These are phyloP conservation scores for Ustilago trichophora DNA, from an alignment of 1,284 basidiomycete genomes.

Conservation along the genomic window DNA sequence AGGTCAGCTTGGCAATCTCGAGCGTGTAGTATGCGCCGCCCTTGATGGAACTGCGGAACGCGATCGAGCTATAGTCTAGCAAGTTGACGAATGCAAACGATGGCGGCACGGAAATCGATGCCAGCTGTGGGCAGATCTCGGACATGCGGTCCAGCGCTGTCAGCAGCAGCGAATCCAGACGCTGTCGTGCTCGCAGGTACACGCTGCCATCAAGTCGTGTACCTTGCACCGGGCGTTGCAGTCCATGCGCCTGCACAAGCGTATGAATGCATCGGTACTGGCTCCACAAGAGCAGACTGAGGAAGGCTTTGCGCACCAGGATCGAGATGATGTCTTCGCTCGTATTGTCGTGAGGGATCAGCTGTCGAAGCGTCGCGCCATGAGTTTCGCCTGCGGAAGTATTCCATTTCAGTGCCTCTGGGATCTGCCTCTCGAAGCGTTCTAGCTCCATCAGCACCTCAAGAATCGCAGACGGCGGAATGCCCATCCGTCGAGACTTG, in stretches of 20 bases:
- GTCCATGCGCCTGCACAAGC: slow-evolving; percentile 24
- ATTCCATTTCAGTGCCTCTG: slow-evolving; percentile 29
- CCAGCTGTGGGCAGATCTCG: slow-evolving; percentile 31
- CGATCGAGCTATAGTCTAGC: slow-evolving; percentile 40
- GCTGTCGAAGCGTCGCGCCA: slow-evolving; percentile 1
- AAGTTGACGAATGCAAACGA: slow-evolving; percentile 22
- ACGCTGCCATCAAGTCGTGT: slow-evolving; percentile 14
- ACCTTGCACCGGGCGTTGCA: slow-evolving; percentile 21
- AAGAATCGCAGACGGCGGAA: slow-evolving; percentile 26
- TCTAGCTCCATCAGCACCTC: slow-evolving; percentile 34
- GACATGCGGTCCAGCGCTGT: slow-evolving; percentile 28
- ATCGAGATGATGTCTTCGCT: slow-evolving; percentile 36
- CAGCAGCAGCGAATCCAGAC: slow-evolving; percentile 26
- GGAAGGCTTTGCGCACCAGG: slow-evolving; percentile 34
- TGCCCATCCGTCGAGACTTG: slow-evolving; percentile 30
- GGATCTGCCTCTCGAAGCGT: slow-evolving; percentile 34
- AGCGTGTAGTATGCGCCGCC: slow-evolving; percentile 28
- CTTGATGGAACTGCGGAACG: slow-evolving; percentile 34
- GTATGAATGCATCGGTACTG: slow-evolving; percentile 34
- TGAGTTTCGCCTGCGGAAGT: not conserved
- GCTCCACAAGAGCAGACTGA: slow-evolving; percentile 27
- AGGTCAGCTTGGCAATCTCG: slow-evolving; percentile 34
- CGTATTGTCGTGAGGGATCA: slow-evolving; percentile 24
- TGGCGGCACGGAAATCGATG: slow-evolving; percentile 22
- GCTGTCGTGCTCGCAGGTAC: slow-evolving; percentile 29